Percentiles rank a stretch among this genome's conserved stretches.
phyloP scores from a whole-genome alignment of 345 rosid species.

The Sonneratia caseolaris region DNA sequence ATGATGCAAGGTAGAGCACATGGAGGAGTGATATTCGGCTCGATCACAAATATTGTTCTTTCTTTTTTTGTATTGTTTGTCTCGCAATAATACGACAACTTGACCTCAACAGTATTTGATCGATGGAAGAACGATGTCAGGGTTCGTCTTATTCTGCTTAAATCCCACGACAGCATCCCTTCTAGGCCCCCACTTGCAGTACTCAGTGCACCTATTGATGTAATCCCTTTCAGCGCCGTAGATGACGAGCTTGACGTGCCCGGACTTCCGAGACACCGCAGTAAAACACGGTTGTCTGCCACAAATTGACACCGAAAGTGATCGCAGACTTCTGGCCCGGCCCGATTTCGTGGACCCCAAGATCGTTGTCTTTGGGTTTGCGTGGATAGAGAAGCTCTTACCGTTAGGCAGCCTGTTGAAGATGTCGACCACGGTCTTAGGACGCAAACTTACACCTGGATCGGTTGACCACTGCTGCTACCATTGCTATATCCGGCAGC shows the following conservation, averaged over 20 bases:
- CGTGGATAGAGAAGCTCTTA: not conserved
- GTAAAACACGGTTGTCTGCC: not conserved
- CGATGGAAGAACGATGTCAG: not conserved
- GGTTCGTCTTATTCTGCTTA: not conserved
- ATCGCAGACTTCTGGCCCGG: not conserved
- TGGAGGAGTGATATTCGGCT: too few species aligned
- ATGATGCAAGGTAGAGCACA: too few species aligned
- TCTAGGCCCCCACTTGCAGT: not conserved
- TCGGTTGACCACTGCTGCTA: too few species aligned
- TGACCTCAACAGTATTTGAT: not conserved
- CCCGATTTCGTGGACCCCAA: not conserved
- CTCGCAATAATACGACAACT: too few species aligned
- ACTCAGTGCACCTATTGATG: not conserved
- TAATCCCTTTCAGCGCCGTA: not conserved
- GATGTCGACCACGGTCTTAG: not conserved
- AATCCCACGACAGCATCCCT: not conserved
- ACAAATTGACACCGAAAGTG: not conserved
- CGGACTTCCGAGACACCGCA: not conserved
- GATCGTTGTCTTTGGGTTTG: not conserved
- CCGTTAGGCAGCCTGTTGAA: not conserved
- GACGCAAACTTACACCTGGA: too few species aligned
- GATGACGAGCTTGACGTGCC: not conserved
- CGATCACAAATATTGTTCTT: too few species aligned
- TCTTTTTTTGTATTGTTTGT: too few species aligned
- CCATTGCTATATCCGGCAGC: too few species aligned